Evolutionary conservation across 768 basidiomycete genomes (phyloP).

Genomic region (Nevesoporus exiguus): DNA sequence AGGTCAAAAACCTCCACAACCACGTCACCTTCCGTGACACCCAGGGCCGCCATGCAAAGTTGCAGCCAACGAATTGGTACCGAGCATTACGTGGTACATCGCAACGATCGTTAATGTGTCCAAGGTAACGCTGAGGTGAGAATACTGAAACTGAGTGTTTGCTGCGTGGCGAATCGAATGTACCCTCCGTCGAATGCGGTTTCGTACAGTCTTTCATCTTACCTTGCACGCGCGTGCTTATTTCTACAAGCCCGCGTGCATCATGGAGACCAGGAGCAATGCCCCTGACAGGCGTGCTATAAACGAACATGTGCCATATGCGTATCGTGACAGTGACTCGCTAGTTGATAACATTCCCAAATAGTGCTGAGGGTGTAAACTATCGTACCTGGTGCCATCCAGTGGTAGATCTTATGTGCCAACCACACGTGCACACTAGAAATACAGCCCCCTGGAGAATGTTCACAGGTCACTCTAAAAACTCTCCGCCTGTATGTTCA

Average conservation of each 20-base stretch:
- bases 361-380: background rate
- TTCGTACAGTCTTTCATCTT: slow-evolving; percentile 9
- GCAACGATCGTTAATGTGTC: slow-evolving; percentile 21
- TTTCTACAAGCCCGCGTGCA: background rate
- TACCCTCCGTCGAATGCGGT: slow-evolving; percentile 8
- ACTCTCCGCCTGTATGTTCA: slow-evolving; percentile 5
- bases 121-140: background rate
- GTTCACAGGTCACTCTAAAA: slow-evolving; percentile 15
- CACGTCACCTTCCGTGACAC: slow-evolving; percentile 41
- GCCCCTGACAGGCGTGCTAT: background rate
- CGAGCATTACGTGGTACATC: slow-evolving; percentile 39
- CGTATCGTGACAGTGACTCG: slow-evolving; percentile 12
- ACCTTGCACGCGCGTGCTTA: too few species aligned
- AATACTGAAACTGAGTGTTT: background rate
- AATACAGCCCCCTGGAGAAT: slow-evolving; percentile 8
- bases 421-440: slow-evolving; percentile 3
- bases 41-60: slow-evolving; percentile 39
- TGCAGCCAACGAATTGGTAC: slow-evolving; percentile 41
- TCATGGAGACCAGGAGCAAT: background rate
- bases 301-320: slow-evolving; percentile 20
- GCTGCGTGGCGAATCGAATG: background rate
- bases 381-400: slow-evolving; percentile 11
- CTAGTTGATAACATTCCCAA: background rate
- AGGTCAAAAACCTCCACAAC: slow-evolving; percentile 14
- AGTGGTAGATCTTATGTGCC: background rate